Conservation (phyloP, 306 rosid species). For the Begonia peltatifolia region DNA sequence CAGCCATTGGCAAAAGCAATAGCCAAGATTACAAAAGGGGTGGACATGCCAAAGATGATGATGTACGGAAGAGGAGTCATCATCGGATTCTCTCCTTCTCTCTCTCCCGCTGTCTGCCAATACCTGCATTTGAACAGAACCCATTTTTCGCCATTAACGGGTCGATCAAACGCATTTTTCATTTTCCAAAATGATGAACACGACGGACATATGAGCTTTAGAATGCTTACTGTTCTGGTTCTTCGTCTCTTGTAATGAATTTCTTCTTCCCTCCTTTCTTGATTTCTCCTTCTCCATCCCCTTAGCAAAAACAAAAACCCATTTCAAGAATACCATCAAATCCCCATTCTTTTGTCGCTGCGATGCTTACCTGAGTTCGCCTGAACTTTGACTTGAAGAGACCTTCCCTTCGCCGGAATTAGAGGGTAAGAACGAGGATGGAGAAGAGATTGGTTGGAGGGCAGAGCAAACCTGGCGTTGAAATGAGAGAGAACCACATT, state of each 20-base stretch:
- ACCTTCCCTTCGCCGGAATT: constrained; percentile 19
- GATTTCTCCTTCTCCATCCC: constrained; percentile 57
- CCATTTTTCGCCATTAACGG: neutral
- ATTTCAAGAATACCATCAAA: neutral
- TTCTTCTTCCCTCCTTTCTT: no score
- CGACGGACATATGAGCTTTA: neutral
- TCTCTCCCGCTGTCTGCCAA: constrained; percentile 94
- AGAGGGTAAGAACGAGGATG: neutral
- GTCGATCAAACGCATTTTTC: neutral
- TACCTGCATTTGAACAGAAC: constrained; percentile 31
- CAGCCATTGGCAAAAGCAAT: constrained; percentile 97
- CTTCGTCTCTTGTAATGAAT: constrained; percentile 35
- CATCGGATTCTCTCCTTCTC: constrained; percentile 98
- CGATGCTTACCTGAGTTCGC: constrained; percentile 45
- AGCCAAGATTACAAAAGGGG: constrained; percentile 96
- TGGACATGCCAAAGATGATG: no score
- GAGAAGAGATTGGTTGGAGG: constrained; percentile 9
- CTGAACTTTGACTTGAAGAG: constrained; percentile 31
- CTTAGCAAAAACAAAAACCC: constrained; percentile 11
- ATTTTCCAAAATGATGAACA: neutral
- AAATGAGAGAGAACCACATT: constrained; percentile 42
- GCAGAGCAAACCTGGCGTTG: constrained; percentile 3
- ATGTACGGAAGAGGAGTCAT: constrained; percentile 35
- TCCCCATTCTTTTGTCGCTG: neutral
- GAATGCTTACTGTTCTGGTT: constrained; percentile 64